Base-by-base conservation (phyloP, 345 rosid genomes). In the Aquilaria malaccensis region DNA sequence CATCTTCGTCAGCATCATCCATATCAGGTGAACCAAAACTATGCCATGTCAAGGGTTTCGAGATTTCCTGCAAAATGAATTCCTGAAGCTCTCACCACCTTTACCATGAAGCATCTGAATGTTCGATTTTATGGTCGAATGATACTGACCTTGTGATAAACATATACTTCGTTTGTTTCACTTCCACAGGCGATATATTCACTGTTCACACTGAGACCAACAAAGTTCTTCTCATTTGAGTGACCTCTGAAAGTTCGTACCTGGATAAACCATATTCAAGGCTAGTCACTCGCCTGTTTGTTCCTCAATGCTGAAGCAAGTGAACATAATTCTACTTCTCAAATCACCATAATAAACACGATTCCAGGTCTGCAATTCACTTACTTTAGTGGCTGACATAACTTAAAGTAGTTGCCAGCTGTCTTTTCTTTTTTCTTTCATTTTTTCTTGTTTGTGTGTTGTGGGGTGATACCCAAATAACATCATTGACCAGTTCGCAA, bases 171-270 rank as follows among this genome's bases (percentile, higher is more conserved):
- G 62, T 91, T 94, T 61, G 91, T 81, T 78, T 94, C 99, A 37
- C 99, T 94, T 63, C 99, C 99, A 10, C 99, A 94, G 2, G 95
- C 91, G 6, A 94, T 84, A 73, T 81, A 91, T 70, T 91, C 89
- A 2, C 85, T 80, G 62, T 84, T 94, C 56, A 94, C 96, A 0
- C 93, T 79, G 45, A 94, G 88, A 62, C 99, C 99, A 31, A 91
- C 97, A 43, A 91, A 94, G 69, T 94, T 94, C 81, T 91, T 94
- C 81, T 94, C 97, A 56, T 94, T 94, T n/a, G 87, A 81, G 74
- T 94, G 99, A 59, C 97, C 97, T 75, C 73, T 83, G 53, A 91
- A 82, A 11, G 95, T 86, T 4, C 93, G 90, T 53, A 90, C 92
- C 99, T 94, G 88, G 6, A 56, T 49, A 69, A 72, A 55, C 29